Conservation (phyloP, 129 eudicot genomes). For the Arctium lappa region DNA sequence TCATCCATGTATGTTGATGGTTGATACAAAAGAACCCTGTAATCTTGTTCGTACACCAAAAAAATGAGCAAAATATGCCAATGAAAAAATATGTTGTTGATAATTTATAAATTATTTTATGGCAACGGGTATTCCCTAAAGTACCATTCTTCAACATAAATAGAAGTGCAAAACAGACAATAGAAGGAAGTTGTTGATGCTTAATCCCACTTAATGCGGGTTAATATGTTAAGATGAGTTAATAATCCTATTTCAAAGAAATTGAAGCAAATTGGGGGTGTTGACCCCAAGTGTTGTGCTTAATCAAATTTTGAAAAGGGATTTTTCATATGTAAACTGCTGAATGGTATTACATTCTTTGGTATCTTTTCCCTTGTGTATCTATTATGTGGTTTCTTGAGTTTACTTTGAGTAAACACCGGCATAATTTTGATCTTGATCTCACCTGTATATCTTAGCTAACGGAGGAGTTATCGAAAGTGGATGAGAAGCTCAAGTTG, state of each 20-base stretch:
- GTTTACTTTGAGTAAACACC: constrained; percentile 1
- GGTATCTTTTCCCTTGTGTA: neutral
- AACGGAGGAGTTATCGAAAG: constrained; percentile 71
- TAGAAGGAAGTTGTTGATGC: neutral
- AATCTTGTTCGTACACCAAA: neutral
- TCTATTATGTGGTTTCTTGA: neutral
- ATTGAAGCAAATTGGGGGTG: neutral
- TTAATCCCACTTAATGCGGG: neutral
- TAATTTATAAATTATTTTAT: neutral
- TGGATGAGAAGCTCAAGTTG: constrained; percentile 84
- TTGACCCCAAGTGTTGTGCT: neutral
- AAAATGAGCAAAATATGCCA: constrained; percentile 1
- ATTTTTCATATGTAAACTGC: neutral
- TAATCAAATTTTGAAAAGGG: neutral
- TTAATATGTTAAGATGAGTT: neutral
- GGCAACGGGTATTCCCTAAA: neutral
- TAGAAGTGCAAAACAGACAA: neutral
- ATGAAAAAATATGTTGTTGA: neutral
- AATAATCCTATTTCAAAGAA: neutral
- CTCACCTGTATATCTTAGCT: constrained; percentile 42
- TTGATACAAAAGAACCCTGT: constrained; percentile 6
- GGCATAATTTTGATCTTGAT: constrained; percentile 2
- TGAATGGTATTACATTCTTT: neutral
- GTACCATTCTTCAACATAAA: neutral
- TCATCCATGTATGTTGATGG: constrained; percentile 5